Evolutionary conservation across 495 filamentous ascomycete genomes (phyloP).

Genomic region (Barbatosphaeria neglecta): DNA sequence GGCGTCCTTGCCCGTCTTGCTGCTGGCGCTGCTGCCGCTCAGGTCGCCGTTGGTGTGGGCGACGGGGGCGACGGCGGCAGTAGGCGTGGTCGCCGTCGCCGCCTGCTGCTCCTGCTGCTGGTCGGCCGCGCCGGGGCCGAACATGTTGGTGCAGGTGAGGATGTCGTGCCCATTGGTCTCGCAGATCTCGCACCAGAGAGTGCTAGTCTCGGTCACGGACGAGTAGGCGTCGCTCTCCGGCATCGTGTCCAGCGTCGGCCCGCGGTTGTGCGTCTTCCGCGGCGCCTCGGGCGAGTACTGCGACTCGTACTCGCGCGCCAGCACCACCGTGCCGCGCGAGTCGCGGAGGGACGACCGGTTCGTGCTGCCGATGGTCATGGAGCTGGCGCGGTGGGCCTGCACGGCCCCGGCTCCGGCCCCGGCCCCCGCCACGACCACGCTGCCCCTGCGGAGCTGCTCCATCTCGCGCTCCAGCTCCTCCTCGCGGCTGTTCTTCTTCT

Average conservation of each 20-base stretch:
- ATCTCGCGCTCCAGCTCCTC: conserved; percentile 87
- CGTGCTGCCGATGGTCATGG: conserved; percentile 39
- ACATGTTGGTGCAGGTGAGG: conserved; percentile 83
- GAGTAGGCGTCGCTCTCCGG: conserved; percentile 63
- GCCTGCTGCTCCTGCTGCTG: conserved; percentile 22
- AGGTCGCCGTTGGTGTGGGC: neutral
- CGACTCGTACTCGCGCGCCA: conserved; percentile 30
- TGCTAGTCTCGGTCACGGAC: conserved; percentile 58
- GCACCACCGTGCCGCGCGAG: conserved; percentile 45
- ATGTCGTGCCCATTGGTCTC: conserved; percentile 92
- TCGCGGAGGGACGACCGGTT: conserved; percentile 44
- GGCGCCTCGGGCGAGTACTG: conserved; percentile 23
- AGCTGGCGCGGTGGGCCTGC: conserved; percentile 29
- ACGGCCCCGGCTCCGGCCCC: neutral
- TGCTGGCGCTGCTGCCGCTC: neutral
- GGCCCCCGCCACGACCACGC: conserved; percentile 7
- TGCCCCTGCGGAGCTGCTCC: conserved; percentile 46
- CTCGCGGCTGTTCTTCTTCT: conserved; percentile 63
- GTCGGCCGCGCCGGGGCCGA: no score
- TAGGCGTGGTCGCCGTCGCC: conserved; percentile 10
- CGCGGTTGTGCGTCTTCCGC: conserved; percentile 27
- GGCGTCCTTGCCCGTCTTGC: conserved; percentile 29
- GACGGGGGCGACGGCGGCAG: no score
- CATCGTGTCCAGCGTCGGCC: conserved; percentile 43
- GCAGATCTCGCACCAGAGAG: conserved; percentile 91